Conservation (phyloP, 2,329 filamentous ascomycete genomes). For the Coleophoma cylindrospora region DNA sequence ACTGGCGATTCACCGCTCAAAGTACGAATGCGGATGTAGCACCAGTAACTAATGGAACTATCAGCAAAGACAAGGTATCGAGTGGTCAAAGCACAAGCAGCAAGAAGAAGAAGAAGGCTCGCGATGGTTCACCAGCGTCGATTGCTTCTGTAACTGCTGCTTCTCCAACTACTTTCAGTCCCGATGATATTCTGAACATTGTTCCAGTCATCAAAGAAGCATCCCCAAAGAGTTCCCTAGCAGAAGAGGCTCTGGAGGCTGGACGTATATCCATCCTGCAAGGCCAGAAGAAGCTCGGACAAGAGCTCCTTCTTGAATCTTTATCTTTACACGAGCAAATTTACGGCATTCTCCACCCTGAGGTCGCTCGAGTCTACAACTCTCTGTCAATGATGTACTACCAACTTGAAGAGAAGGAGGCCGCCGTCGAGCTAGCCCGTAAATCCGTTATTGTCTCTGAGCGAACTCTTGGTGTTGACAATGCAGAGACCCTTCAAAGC, state of each 20-base stretch:
- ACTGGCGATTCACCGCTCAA: constrained; percentile 60
- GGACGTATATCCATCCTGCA: constrained; percentile 95
- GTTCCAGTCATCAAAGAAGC: constrained; percentile 96
- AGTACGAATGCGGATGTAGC: constrained; percentile 26
- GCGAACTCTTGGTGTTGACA: constrained; percentile 88
- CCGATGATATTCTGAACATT: constrained; percentile 86
- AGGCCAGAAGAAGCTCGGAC: constrained; percentile 90
- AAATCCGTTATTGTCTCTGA: constrained; percentile 97
- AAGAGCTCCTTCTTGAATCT: constrained; percentile 93
- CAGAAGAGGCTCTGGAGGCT: constrained; percentile 93
- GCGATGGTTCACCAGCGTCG: constrained; percentile 42
- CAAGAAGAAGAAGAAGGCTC: constrained; percentile 55
- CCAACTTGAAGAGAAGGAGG: constrained; percentile 95
- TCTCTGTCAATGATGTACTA: constrained; percentile 94
- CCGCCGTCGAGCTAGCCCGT: constrained; percentile 88
- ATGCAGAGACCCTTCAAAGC: constrained; percentile 86
- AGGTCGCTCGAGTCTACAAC: constrained; percentile 94
- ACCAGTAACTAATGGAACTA: constrained; percentile 27
- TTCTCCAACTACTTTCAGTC: constrained; percentile 60
- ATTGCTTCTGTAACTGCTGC: constrained; percentile 36
- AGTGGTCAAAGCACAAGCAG: constrained; percentile 23
- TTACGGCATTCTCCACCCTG: constrained; percentile 93
- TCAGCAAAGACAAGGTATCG: constrained; percentile 34
- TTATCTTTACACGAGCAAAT: constrained; percentile 97
- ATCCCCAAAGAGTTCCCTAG: constrained; percentile 80